phyloP scores from a whole-genome alignment of 768 basidiomycete genomes.

The Boletus speciosus region DNA sequence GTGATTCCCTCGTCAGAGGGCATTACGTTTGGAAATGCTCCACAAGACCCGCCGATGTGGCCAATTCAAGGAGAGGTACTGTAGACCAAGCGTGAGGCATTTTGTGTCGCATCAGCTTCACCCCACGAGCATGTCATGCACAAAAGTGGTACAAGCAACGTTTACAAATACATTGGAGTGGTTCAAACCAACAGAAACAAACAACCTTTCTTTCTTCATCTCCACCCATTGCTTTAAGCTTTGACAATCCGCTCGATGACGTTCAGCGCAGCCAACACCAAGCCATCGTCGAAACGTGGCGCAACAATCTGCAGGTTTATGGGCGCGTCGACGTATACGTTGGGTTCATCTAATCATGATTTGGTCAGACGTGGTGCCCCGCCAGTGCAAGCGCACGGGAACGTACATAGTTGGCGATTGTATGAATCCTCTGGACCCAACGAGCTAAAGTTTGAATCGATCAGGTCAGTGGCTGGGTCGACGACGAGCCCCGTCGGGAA shows the following conservation, averaged over 20 bases:
- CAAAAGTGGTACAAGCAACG: background rate
- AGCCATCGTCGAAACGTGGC: slow-evolving; percentile 25
- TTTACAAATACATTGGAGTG: background rate
- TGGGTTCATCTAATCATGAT: slow-evolving; percentile 19
- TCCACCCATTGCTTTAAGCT: background rate
- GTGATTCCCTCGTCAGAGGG: background rate
- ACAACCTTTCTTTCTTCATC: background rate
- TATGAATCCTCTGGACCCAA: slow-evolving; percentile 21
- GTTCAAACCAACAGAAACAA: background rate
- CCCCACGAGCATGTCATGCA: background rate
- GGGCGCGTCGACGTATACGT: slow-evolving; percentile 14
- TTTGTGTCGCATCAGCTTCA: background rate
- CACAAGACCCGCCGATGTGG: no score
- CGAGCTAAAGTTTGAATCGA: slow-evolving; percentile 3
- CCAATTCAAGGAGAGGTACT: background rate
- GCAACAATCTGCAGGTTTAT: slow-evolving; percentile 23
- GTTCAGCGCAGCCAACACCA: slow-evolving; percentile 27
- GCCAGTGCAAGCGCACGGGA: background rate
- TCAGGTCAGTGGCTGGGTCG: slow-evolving; percentile 25
- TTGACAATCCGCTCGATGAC: slow-evolving; percentile 25
- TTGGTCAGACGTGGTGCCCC: background rate
- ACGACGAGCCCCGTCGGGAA: slow-evolving; percentile 41
- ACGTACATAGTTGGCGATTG: slow-evolving; percentile 19
- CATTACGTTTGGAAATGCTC: background rate
- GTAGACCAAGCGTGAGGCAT: background rate